Base-by-base conservation (phyloP, 2,329 filamentous ascomycete genomes). In the Mariannaea sp. region DNA sequence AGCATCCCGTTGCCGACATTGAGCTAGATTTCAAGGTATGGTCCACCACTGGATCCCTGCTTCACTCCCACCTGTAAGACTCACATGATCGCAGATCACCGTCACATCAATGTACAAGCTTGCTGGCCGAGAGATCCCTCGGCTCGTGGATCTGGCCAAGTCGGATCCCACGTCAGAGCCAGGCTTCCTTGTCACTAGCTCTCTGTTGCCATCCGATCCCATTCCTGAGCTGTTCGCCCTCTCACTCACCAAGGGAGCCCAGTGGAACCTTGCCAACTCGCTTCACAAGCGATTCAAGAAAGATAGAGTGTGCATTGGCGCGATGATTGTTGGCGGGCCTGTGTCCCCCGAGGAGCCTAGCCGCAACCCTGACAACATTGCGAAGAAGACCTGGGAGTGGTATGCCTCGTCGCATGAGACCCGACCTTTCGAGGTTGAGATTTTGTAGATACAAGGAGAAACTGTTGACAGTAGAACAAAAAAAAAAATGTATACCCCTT, bases 231-330 rank as follows among this genome's bases (percentile, higher is more conserved):
- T 42, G 12, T 42, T 42, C 24, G 24, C 24, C 1, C 22, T 42
- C 24, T 39, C 36, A 12, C 20, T 41, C 12, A 41, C 22, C 5
- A 17, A 29, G 13, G 39, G n/a, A 29, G 39, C 24, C n/a, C 39
- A 41, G 39, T 41, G 39, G 22, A 41, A 27, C n/a, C 22, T 27
- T 20, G 38, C 27, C 38, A 40, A 42, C n/a, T 42, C 24, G 7
- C 39, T 42, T 4, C 13, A 42, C 8, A 30, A 42, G 22, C 9
- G 29, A 14, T 27, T 42, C 22, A 14, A 14, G 8, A 22, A 22
- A 14, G 22, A 30, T 6, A 24, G 22, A 42, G 39, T 30, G n/a
- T 24, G 17, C 9, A 42, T 42, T n/a, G 39, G 24, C 7, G 39
- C 27, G 9, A 42, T 42, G 3, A 17, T 42, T 16, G 39, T 42